phyloP scores from a whole-genome alignment of 108 stramenopile species.

The Conticribra guillardii region DNA sequence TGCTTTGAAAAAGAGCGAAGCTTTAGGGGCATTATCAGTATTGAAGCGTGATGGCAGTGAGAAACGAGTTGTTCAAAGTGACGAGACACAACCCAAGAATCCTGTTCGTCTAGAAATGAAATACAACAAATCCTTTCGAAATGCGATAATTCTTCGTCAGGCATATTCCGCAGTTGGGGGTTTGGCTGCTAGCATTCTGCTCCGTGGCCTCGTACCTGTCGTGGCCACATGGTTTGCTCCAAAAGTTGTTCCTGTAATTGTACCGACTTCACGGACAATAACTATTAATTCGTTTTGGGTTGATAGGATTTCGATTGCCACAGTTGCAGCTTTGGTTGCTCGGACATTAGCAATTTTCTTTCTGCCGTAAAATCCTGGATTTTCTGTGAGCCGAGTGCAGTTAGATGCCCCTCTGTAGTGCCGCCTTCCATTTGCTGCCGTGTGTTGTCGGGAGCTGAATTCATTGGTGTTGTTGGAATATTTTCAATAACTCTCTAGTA shows the following conservation, averaged over 20 bases:
- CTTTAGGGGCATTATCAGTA: not conserved
- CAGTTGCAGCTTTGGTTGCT: slow-evolving; percentile 10
- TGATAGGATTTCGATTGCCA: slow-evolving; percentile 11
- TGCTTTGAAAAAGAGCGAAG: not conserved
- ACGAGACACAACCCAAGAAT: not conserved
- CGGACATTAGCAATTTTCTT: slow-evolving; percentile 7
- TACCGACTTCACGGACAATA: not conserved
- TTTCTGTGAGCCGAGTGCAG: too few species aligned
- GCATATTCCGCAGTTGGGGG: slow-evolving; percentile 34
- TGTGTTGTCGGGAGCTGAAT: too few species aligned
- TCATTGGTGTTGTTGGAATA: too few species aligned
- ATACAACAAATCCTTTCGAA: slow-evolving; percentile 36
- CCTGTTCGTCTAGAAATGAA: slow-evolving; percentile 45
- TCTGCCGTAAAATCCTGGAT: not conserved
- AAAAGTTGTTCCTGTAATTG: not conserved
- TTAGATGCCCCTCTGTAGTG: too few species aligned
- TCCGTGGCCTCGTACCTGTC: slow-evolving; percentile 7
- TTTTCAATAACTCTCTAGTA: too few species aligned
- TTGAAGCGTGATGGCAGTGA: not conserved
- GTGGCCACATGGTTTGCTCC: slow-evolving; percentile 5
- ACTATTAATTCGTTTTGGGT: slow-evolving; percentile 12
- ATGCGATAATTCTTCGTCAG: slow-evolving; percentile 31
- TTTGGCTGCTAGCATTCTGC: slow-evolving; percentile 10
- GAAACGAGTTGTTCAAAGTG: not conserved
- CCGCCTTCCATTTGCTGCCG: too few species aligned